Percentiles rank a stretch among this genome's conserved stretches.
phyloP scores from a whole-genome alignment of 352 stramenopile genomes.

The Blastocystis sp. region DNA sequence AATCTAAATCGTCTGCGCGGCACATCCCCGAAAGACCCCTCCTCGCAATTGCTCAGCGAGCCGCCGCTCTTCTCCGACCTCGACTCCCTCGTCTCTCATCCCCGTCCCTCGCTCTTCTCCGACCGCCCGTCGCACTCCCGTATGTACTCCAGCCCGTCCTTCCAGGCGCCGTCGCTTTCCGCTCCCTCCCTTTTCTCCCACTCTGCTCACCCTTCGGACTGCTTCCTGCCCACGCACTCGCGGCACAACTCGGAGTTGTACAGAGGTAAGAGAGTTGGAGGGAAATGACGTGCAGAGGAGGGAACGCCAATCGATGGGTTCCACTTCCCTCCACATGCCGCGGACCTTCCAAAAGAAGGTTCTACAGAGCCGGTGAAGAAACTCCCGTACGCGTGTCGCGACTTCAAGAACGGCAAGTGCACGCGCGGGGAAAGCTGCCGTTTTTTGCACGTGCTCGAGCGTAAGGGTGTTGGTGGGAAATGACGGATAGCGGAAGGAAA shows the following conservation, averaged over 20 bases:
- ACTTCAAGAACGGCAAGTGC: constrained; percentile 67
- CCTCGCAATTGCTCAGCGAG: constrained; percentile 30
- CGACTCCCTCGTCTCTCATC: neutral
- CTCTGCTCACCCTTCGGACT: neutral
- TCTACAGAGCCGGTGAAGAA: constrained; percentile 43
- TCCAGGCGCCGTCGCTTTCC: constrained; percentile 19
- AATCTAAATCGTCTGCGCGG: neutral
- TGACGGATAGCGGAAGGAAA: neutral
- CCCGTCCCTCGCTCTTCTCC: constrained; percentile 14
- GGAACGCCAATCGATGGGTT: neutral
- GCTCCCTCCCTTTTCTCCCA: constrained; percentile 1
- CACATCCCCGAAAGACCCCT: neutral
- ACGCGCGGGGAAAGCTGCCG: constrained; percentile 58
- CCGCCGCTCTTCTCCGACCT: constrained; percentile 34
- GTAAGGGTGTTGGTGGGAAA: neutral
- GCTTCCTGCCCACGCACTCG: neutral
- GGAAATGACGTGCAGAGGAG: no score
- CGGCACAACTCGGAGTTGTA: constrained; percentile 18
- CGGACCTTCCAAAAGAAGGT: neutral
- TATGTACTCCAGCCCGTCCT: constrained; percentile 28
- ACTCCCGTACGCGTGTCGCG: constrained; percentile 65
- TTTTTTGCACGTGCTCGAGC: constrained; percentile 46
- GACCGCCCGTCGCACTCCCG: constrained; percentile 38
- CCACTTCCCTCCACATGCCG: neutral
- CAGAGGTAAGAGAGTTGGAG: no score